Evolutionary conservation across 768 basidiomycete species (phyloP), one percentile per base, ranked within the genome.

Genomic region (Artomyces pyxidatus): DNA sequence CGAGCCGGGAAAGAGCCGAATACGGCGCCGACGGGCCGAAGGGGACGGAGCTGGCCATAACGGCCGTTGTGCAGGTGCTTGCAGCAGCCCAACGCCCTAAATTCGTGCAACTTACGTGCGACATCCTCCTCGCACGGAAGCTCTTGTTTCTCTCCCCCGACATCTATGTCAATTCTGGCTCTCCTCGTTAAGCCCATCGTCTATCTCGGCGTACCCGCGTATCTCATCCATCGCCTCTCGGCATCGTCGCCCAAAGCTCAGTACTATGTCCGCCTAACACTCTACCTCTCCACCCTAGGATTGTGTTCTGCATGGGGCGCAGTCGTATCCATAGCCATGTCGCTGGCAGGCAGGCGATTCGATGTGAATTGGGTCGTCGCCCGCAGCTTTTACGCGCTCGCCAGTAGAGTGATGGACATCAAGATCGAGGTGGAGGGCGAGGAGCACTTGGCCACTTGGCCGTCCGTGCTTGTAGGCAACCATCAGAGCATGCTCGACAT

Each of bases 401-500:
- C 81, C 42, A 74, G 79, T 28, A 78, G 75, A 16, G 62, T 80
- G 2, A 61, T 95, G 39, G 85, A 81, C 56, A 66, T 94, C 53
- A 64, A 68, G 40, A 69, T 96, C 58, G 77, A 82, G 49, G 75
- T 98, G 28, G 93, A 98, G 63, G 93, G 92, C 10, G 80, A 80
- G 61, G 90, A 98, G 62, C 70, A 93, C 62, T 69, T 98, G 39
- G 65, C 71, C 56, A 75, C 72, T n/a, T 68, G 72, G 43, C 89
- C 92, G 7, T 80, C 81, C 1, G 77, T 97, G 11, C 65, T 91
- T 23, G 77, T 97, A 61, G 79, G 77, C 11, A 98, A 97, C 62
- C 95, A 98, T 63, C 95, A 98, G 71, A 92, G 85, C 50, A 86
- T 92, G 80, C 64, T 96, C 38, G 92, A 96, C 65, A 77, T 99